Conservation (phyloP, 1,284 basidiomycete species). For the Trametes sp. region DNA sequence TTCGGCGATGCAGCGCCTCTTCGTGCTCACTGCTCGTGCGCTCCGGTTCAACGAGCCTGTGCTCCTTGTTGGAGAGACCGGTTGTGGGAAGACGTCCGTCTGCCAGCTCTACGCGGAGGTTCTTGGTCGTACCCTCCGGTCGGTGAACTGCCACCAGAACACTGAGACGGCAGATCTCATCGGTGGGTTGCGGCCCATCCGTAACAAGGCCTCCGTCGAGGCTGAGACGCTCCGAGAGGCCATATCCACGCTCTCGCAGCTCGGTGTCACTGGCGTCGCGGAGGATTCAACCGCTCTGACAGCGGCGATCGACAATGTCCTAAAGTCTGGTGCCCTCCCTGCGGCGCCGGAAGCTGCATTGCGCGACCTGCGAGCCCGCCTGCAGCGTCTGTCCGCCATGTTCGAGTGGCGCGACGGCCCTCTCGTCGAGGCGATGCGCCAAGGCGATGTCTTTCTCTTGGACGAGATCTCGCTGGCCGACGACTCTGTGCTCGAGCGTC, state of each 20-base stretch:
- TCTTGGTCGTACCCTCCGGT: slow-evolving; percentile 68
- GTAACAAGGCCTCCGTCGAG: slow-evolving; percentile 71
- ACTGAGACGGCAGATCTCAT: slow-evolving; percentile 99
- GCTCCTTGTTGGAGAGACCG: slow-evolving; percentile 97
- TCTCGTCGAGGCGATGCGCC: slow-evolving; percentile 90
- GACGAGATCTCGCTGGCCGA: slow-evolving; percentile 99
- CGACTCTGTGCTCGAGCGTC: slow-evolving; percentile 96
- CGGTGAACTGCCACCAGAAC: slow-evolving; percentile 97
- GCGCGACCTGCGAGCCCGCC: slow-evolving; percentile 49
- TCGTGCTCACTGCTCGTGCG: slow-evolving; percentile 84
- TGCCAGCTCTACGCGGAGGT: slow-evolving; percentile 90
- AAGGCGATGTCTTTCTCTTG: slow-evolving; percentile 88
- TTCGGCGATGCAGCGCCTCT: slow-evolving; percentile 89
- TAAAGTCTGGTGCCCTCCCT: slow-evolving; percentile 47
- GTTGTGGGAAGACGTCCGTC: slow-evolving; percentile 97
- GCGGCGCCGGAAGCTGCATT: slow-evolving; percentile 44
- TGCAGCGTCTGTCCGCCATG: slow-evolving; percentile 70
- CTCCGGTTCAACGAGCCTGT: slow-evolving; percentile 94
- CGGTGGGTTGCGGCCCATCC: slow-evolving; percentile 92
- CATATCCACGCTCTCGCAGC: slow-evolving; percentile 47
- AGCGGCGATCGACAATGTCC: slow-evolving; percentile 44
- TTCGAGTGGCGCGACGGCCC: slow-evolving; percentile 99
- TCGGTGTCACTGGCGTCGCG: slow-evolving; percentile 46
- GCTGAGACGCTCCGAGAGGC: slow-evolving; percentile 56
- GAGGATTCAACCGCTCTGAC: slow-evolving; percentile 48